phyloP scores from a whole-genome alignment of 768 basidiomycete genomes.

The Suillus plorans region DNA sequence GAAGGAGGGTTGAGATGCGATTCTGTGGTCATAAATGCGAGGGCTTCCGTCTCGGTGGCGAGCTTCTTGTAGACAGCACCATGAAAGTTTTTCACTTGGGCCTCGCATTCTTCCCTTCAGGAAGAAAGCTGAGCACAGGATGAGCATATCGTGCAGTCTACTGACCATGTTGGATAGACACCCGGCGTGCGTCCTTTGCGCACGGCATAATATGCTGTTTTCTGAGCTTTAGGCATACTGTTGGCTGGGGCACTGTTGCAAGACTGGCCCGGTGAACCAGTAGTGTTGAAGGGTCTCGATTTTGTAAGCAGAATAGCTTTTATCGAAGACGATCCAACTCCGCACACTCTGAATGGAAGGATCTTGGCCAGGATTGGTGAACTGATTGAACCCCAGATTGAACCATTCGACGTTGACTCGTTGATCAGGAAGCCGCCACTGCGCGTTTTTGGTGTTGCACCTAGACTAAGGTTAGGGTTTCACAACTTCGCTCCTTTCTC shows the following conservation, averaged over 20 bases:
- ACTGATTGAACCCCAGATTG: conserved; percentile 1
- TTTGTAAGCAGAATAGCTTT: neutral
- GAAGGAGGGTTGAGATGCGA: conserved; percentile 15
- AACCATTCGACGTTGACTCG: neutral
- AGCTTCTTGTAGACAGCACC: conserved; percentile 73
- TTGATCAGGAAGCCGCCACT: neutral
- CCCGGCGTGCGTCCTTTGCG: conserved; percentile 61
- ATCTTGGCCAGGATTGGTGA: conserved; percentile 9
- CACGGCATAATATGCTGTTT: conserved; percentile 72
- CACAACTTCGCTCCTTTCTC: no score
- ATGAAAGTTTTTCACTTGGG: conserved; percentile 63
- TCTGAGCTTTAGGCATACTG: conserved; percentile 38
- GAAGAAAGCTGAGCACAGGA: neutral
- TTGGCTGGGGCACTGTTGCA: neutral
- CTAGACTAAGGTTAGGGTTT: conserved; percentile 1
- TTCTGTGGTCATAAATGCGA: conserved; percentile 47
- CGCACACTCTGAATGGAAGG: conserved; percentile 2
- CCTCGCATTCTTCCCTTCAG: conserved; percentile 68
- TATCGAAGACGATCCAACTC: neutral
- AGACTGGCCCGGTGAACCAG: neutral
- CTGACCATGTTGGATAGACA: conserved; percentile 71
- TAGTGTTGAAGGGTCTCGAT: neutral
- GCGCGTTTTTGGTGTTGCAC: neutral
- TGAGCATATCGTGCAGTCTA: neutral
- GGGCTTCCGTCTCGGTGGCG: conserved; percentile 51